phyloP scores from a whole-genome alignment of 345 rosid species.

The Gossypium rotundifolium region DNA sequence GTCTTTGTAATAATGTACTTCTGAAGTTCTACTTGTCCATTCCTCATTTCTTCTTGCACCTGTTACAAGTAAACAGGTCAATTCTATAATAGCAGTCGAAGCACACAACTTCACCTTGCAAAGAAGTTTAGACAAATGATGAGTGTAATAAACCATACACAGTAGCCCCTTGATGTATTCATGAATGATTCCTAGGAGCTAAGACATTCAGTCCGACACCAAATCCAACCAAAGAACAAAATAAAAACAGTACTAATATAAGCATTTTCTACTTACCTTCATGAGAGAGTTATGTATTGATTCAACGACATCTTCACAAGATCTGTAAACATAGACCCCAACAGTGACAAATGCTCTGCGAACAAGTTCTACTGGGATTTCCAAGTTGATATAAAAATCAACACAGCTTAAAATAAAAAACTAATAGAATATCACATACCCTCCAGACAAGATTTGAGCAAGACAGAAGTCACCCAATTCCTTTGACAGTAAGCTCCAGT shows the following conservation, averaged over 20 bases:
- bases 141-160: not conserved
- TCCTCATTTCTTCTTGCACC: conserved; percentile 90
- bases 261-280: conserved; percentile 45
- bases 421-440: conserved; percentile 35
- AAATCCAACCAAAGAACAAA: conserved; percentile 1
- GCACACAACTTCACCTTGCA: not conserved
- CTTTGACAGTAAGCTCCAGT: conserved; percentile 95
- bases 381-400: conserved; percentile 2
- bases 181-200: not conserved
- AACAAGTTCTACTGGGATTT: conserved; percentile 5
- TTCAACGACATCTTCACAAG: conserved; percentile 91
- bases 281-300: conserved; percentile 76
- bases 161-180: not conserved
- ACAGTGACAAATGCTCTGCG: conserved; percentile 5
- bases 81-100: not conserved
- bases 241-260: not conserved
- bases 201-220: not conserved
- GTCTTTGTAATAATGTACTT: conserved; percentile 91
- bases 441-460: conserved; percentile 82
- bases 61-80: conserved; percentile 25
- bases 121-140: not conserved
- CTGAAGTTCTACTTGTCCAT: conserved; percentile 82
- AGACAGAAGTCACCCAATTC: conserved; percentile 89
- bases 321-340: conserved; percentile 40
- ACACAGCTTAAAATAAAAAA: not conserved